Evolutionary conservation across 768 basidiomycete species (phyloP), one percentile per base, ranked within the genome.

Genomic region (Cystofilobasidium capitatum): DNA sequence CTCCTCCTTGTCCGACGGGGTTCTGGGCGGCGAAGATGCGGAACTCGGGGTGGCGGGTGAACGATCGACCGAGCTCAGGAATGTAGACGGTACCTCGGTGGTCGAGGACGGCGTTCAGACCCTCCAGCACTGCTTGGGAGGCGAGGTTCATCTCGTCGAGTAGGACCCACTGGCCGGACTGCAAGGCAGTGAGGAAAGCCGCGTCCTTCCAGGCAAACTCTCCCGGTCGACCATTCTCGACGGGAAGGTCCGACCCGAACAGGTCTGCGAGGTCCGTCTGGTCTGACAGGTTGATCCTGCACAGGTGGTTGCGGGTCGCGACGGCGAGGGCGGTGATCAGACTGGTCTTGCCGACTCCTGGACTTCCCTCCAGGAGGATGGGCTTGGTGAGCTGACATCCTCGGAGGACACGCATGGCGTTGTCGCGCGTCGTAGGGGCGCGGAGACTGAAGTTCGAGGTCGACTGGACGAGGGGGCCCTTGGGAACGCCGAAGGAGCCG

Each of bases 201-300:
- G 94, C 96, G 71, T 98, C 91, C 76, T 87, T 90, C 96, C 96
- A 99, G 1, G 86, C 86, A 75, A 99, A 99, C 74, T 96, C 89
- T 49, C 93, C 94, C 3, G 90, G 84, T 20, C 81, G 80, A 54
- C 92, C 92, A 40, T 91, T 89, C 77, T 96, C 93, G 8, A 92
- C 87, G 9, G 96, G 96, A 9, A 98, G 81, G 76, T 99, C 96
- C 29, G 91, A 90, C 12, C 96, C 96, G 72, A 98, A 97, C 14
- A 99, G 81, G 73, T 99, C 96, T 65, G 91, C 85, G 31, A 99
- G 82, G 75, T 99, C 96, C 0, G 94, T 98, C 76, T 99, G 96
- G 72, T 99, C 96, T 6, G 96, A 98, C 26, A 99, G 79, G 77
- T 99, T 99, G 81, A 99, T 93, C 26, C 96, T 86, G 75, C 86